A percentile compares a stretch with the other conserved stretches of the same genome.
Evolutionary conservation across 306 rosid species (phyloP).

Genomic region (Glycine soja): DNA sequence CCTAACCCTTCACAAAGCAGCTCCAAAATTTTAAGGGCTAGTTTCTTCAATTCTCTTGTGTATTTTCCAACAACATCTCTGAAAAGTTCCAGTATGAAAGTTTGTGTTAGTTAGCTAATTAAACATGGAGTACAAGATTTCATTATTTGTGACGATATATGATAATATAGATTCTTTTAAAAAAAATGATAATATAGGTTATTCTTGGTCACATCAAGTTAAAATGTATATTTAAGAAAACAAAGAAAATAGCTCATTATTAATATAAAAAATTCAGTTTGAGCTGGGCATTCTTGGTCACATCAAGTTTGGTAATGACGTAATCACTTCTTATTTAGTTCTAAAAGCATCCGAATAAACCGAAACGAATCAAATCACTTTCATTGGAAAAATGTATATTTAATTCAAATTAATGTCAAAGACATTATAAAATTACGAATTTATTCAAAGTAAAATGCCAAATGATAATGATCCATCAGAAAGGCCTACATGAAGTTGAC

Average conservation of each 20-base stretch:
- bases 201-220: no score
- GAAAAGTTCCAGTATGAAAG: background rate
- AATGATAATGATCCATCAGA: background rate
- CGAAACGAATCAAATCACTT: conserved; percentile 2
- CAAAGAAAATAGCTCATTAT: background rate
- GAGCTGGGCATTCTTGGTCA: conserved; percentile 31
- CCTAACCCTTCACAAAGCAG: conserved; percentile 70
- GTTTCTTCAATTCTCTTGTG: conserved; percentile 47
- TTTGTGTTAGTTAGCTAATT: background rate
- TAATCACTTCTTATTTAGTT: conserved; percentile 23
- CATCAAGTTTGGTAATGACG: conserved; percentile 27
- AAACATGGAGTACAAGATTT: background rate
- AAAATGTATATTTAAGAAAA: background rate
- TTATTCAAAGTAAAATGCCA: background rate
- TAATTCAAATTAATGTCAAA: background rate
- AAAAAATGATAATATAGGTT: no score
- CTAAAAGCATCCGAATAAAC: conserved; percentile 11
- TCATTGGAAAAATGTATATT: background rate
- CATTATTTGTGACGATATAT: background rate
- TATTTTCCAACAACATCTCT: conserved; percentile 62
- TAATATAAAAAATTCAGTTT: background rate
- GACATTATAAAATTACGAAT: background rate
- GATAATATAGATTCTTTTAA: no score
- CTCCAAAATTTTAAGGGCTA: conserved; percentile 60
- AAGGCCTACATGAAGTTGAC: background rate